Evolutionary conservation across 1,284 basidiomycete species (phyloP).

Genomic region (Mycena sp.): DNA sequence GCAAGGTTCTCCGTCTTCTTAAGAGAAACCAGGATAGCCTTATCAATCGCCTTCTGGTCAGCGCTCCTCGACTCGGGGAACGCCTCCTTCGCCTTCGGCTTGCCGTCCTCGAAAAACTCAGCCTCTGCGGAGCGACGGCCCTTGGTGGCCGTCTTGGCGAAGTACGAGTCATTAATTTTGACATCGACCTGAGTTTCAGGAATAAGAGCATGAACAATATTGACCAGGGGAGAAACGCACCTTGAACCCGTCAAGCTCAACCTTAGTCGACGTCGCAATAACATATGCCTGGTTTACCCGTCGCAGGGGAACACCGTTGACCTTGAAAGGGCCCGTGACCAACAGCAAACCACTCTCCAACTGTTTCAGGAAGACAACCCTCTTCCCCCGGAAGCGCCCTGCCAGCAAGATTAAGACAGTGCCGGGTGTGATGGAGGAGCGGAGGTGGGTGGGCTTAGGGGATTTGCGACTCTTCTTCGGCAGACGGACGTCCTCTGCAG

Average conservation of each 20-base stretch:
- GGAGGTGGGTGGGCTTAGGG: slow-evolving; percentile 80
- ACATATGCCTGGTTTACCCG: slow-evolving; percentile 99
- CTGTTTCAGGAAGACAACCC: slow-evolving; percentile 99
- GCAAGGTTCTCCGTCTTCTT: slow-evolving; percentile 93
- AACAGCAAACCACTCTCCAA: slow-evolving; percentile 92
- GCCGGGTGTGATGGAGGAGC: slow-evolving; percentile 92
- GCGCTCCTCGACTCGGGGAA: slow-evolving; percentile 91
- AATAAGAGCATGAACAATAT: slow-evolving; percentile 15
- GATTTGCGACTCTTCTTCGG: slow-evolving; percentile 95
- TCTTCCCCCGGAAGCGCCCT: slow-evolving; percentile 98
- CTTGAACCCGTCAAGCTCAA: slow-evolving; percentile 85
- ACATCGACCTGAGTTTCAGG: slow-evolving; percentile 70
- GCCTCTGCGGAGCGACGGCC: slow-evolving; percentile 85
- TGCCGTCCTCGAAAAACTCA: slow-evolving; percentile 96
- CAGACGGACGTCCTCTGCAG: slow-evolving; percentile 91
- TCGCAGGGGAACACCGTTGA: slow-evolving; percentile 98
- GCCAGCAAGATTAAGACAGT: slow-evolving; percentile 97
- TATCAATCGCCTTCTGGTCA: slow-evolving; percentile 95
- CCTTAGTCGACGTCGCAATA: slow-evolving; percentile 97
- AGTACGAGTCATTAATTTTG: slow-evolving; percentile 96
- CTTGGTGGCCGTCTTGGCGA: slow-evolving; percentile 84
- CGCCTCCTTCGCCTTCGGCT: slow-evolving; percentile 92
- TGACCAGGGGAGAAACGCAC: slow-evolving; percentile 53
- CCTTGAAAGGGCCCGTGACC: slow-evolving; percentile 97
- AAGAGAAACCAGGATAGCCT: slow-evolving; percentile 84